phyloP scores from a whole-genome alignment of 2,329 filamentous ascomycete genomes.

The Diaporthe citri region DNA sequence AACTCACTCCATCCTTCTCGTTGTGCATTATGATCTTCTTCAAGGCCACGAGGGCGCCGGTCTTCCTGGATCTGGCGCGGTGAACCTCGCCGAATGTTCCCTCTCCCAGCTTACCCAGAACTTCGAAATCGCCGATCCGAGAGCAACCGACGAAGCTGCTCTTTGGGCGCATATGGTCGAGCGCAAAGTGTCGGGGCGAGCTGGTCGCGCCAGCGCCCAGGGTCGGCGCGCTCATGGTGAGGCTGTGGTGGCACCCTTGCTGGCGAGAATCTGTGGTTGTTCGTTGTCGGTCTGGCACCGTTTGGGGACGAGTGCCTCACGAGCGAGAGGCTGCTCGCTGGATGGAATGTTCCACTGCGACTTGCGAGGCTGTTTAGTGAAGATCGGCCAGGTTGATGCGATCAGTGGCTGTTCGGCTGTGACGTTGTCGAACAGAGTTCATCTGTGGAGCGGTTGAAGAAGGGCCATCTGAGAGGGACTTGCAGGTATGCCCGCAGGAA shows the following conservation, averaged over 20 bases:
- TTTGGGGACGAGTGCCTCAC: background rate
- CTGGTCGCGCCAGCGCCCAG: conserved; percentile 44
- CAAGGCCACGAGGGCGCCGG: conserved; percentile 82
- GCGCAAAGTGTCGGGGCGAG: conserved; percentile 69
- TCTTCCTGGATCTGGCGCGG: conserved; percentile 83
- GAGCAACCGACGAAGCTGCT: conserved; percentile 86
- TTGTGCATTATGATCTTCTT: conserved; percentile 99
- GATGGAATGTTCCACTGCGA: background rate
- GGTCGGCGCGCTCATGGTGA: conserved; percentile 44
- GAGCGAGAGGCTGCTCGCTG: background rate
- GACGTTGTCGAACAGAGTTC: conserved; percentile 20
- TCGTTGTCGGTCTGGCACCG: background rate
- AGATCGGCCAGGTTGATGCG: conserved; percentile 14
- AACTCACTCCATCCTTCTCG: conserved; percentile 90
- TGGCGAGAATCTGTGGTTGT: background rate
- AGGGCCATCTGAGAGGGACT: conserved; percentile 14
- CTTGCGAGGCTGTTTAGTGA: background rate
- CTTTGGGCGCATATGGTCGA: conserved; percentile 66
- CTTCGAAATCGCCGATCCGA: conserved; percentile 82
- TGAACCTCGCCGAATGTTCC: conserved; percentile 98
- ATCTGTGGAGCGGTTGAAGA: conserved; percentile 9
- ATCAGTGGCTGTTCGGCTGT: conserved; percentile 12
- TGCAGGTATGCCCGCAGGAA: conserved; percentile 19
- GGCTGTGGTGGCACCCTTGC: background rate
- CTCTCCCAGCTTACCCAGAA: conserved; percentile 88